Evolutionary conservation across 140 eudicot species (phyloP), one percentile per base, ranked within the genome.

Genomic region (Ambrosia hybrid): DNA sequence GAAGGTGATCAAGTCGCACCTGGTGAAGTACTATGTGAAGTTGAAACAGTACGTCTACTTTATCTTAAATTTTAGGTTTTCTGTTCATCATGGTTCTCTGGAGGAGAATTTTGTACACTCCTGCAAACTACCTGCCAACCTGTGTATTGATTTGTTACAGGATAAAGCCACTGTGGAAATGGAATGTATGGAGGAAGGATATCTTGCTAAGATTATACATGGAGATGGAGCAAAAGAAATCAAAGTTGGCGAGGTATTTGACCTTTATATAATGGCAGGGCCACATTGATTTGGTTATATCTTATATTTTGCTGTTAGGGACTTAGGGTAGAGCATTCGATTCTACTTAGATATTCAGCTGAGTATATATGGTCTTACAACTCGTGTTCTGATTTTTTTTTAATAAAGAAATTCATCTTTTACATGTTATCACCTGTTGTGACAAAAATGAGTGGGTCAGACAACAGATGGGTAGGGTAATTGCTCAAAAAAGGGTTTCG

Each of bases 1-100:
- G 99, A 94, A 84, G 99, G 99, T 30, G 99, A 94, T 59, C 84
- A 88, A 86, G 83, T 94, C 71, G 71, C 87, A 66, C 84, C 97
- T 36, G 99, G 99, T 70, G 99, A 94, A 81, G 99, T 94, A 17
- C 97, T 94, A 6, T 94, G 99, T 81, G 99, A 94, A 94, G 99
- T 94, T 58, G 99, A 94, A 88, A 94, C 99, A 2, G 99, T 94
- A 79, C 9, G 88, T 77, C 68, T 39, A 6, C 46, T 62, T 73
- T 34, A 53, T 12, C 70, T 80, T 17, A 11, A 57, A 1, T 26
- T 62, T 26, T 51, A 4, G 45, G 37, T 73, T 68, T 57, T 7
- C 51, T 21, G 30, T 21, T 21, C 30, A 21, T 21, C 1, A 37
- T 56, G 48, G 3, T 80, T 71, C 9, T 51, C 51, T 13, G 41